Evolutionary conservation across 2,329 filamentous ascomycete genomes (phyloP), one percentile per base, ranked within the genome.

Genomic region (Penicillium nordicum): DNA sequence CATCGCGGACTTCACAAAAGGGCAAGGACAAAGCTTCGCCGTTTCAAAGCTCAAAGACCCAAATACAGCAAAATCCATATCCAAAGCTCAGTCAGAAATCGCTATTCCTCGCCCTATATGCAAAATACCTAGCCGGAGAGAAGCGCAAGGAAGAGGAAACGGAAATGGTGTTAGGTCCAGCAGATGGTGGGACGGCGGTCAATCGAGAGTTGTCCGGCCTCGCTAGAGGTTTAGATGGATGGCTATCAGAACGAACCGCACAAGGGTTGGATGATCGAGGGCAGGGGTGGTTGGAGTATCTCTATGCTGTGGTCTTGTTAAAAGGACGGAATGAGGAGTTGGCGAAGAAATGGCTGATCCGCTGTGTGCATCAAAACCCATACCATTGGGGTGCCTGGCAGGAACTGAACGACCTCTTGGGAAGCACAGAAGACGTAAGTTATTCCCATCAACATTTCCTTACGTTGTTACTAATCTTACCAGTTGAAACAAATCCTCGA

Each of bases 301-400:
- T 81, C 16, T 97, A 97, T 68, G 94, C 92, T 10, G 88, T 97
- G 75, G 86, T 97, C 14, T 80, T 97, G 18, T 84, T 90, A 36
- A 96, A 92, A 73, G 88, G 92, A 59, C 96, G 96, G 74, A 97
- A 94, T 66, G 92, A 96, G 63, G 82, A 87, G 43, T 82, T 89
- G 58, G 94, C 94, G 1, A 87, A 93, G 73, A 85, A 89, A 61
- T 96, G 89, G 82, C 81, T 99, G n/a, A 80, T 97, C 50, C 84
- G 86, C 61, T 96, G 92, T 69, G 90, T 97, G 10, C 89, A 95
- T 71, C 78, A 91, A 40, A 96, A 92, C 67, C 90, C 92, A 1
- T 96, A 92, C 83, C 96, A 97, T 70, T 99, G 94, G 94, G 91
- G 92, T 8, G 92, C 92, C 59, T 99, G 94, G 94, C 83, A 94